These are phyloP conservation scores for Coccomyxa subellipsoidea DNA, from an alignment of 163 green algal genomes.

Conservation along the genomic window DNA sequence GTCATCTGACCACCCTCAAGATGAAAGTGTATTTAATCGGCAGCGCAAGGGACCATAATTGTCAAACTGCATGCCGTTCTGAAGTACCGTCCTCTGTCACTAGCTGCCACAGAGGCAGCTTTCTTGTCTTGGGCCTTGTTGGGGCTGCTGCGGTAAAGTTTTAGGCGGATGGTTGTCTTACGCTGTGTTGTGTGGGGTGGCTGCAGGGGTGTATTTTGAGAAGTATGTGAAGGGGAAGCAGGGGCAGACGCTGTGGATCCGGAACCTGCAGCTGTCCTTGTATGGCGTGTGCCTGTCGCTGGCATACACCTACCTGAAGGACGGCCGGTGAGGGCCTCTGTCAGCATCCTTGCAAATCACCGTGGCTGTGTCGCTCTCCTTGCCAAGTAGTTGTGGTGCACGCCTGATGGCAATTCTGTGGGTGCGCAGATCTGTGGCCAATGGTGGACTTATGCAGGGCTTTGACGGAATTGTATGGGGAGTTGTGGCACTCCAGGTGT, in stretches of 20 bases:
- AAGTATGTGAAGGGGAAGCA: conserved; percentile 62
- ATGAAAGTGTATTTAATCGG: background rate
- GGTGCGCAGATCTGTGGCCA: conserved; percentile 21
- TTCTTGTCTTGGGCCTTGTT: background rate
- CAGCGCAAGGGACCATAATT: no score
- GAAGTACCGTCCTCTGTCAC: no score
- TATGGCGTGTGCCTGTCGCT: conserved; percentile 49
- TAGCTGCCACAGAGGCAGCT: background rate
- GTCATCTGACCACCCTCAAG: background rate
- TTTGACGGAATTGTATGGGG: conserved; percentile 48
- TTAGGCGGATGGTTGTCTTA: background rate
- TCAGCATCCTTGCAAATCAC: no score
- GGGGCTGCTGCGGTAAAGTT: no score
- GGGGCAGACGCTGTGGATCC: conserved; percentile 43
- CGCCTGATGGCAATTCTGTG: no score
- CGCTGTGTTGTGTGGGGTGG: no score
- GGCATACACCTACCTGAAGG: conserved; percentile 36
- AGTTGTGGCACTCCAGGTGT: conserved; percentile 48
- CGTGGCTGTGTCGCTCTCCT: no score
- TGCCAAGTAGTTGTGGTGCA: no score
- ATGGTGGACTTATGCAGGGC: conserved; percentile 41
- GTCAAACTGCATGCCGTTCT: no score
- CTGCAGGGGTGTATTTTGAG: conserved; percentile 62
- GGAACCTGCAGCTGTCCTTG: conserved; percentile 60
- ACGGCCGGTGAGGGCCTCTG: conserved; percentile 18